Conservation (phyloP, 2,329 filamentous ascomycete genomes). For the Colletotrichum sp. region DNA sequence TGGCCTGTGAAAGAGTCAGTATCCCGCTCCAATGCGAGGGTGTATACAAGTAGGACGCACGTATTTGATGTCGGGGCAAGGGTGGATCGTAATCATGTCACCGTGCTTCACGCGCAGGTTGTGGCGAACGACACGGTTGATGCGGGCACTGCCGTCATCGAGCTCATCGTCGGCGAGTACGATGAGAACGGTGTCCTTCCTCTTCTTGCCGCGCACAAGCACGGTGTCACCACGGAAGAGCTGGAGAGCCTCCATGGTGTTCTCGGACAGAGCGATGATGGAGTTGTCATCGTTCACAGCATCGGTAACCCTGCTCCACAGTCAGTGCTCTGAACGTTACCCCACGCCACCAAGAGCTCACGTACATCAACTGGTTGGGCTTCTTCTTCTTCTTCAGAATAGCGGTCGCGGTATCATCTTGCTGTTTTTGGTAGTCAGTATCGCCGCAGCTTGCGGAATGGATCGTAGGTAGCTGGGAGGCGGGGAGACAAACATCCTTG, state of each 20-base stretch:
- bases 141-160: constrained; percentile 94
- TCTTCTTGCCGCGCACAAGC: constrained; percentile 98
- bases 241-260: constrained; percentile 98
- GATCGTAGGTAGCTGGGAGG: constrained; percentile 12
- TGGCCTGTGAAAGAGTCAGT: constrained; percentile 68
- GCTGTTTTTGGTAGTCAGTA: constrained; percentile 55
- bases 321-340: constrained; percentile 3
- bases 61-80: constrained; percentile 99
- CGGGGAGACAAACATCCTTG: constrained; percentile 70
- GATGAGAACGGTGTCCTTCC: constrained; percentile 98
- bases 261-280: constrained; percentile 96
- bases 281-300: constrained; percentile 99
- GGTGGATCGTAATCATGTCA: constrained; percentile 95
- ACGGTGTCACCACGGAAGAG: constrained; percentile 99
- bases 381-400: constrained; percentile 99
- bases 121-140: constrained; percentile 98
- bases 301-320: constrained; percentile 82
- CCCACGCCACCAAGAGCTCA: constrained; percentile 22
- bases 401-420: constrained; percentile 91
- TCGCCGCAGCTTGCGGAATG: constrained; percentile 22
- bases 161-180: constrained; percentile 97
- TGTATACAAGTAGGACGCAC: constrained; percentile 60
- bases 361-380: constrained; percentile 97
- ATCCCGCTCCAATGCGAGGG: constrained; percentile 15
- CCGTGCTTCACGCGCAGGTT: constrained; percentile 98